Evolutionary conservation across 306 rosid species (phyloP).

Genomic region (Vigna reflexopilosa): DNA sequence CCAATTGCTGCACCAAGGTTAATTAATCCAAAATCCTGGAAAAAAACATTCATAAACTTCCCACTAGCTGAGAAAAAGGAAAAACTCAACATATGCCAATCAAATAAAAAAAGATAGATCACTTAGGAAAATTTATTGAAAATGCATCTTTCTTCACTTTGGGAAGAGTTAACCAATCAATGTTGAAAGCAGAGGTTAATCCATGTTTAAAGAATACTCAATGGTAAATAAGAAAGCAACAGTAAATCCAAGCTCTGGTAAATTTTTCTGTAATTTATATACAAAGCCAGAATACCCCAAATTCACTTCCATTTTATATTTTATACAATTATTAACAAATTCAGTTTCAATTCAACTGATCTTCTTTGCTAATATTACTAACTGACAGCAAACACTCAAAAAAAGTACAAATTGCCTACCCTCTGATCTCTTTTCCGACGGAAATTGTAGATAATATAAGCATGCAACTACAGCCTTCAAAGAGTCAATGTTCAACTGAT

Average conservation of each 20-base stretch:
- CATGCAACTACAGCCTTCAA: slow-evolving; percentile 83
- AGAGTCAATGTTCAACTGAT: slow-evolving; percentile 62
- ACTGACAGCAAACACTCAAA: slow-evolving; percentile 29
- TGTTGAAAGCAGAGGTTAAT: neutral
- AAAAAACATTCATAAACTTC: neutral
- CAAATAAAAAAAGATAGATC: neutral
- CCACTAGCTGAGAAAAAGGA: neutral
- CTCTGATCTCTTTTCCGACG: slow-evolving; percentile 73
- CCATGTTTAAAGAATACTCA: neutral
- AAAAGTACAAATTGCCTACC: slow-evolving; percentile 56
- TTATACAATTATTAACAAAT: slow-evolving; percentile 21
- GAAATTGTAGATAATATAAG: slow-evolving; percentile 79
- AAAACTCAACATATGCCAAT: neutral
- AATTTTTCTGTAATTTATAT: neutral
- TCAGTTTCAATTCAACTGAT: slow-evolving; percentile 24
- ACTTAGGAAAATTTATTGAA: neutral
- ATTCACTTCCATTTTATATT: neutral
- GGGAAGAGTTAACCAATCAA: slow-evolving; percentile 8
- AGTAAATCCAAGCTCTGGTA: neutral
- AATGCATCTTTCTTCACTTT: neutral
- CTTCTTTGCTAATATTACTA: slow-evolving; percentile 29
- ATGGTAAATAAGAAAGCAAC: slow-evolving; percentile 6
- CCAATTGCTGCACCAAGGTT: slow-evolving; percentile 6
- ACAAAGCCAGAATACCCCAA: slow-evolving; percentile 19
- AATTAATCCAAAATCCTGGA: slow-evolving; percentile 13